Evolutionary conservation across 1,284 basidiomycete species (phyloP), one percentile per base, ranked within the genome.

Genomic region (Sporisorium scitamineum): DNA sequence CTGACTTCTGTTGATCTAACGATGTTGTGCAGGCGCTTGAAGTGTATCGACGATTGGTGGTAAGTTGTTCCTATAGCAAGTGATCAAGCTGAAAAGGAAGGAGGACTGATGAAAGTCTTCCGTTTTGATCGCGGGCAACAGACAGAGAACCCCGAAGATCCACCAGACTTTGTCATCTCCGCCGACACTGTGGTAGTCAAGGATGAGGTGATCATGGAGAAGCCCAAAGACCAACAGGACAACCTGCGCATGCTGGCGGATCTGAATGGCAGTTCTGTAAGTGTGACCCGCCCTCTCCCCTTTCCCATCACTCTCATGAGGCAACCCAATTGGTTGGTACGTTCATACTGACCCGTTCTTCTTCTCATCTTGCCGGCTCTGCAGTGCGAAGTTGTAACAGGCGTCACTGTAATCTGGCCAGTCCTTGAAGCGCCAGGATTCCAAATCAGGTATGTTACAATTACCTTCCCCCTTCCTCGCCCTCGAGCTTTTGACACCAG

Each of bases 131-230:
- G 39, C 39, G 39, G 18, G 1, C 39, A 29, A 55, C 31, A 74
- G 58, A 73, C 76, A 58, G 87, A 90, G 61, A 86, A 92, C 75
- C 92, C 93, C 9, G 91, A 94, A 22, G 90, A 96, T 82, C 89
- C 94, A 1, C 95, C 95, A 3, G 95, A 98, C 86, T 89, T 98
- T 26, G 94, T 98, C 50, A 97, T 99, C 74, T 92, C 90, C 70
- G 83, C 83, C 16, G 84, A 85, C 54, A 85, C 84, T 0, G 81
- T 85, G 26, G 75, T 85, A 7, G 63, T 84, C 37, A 71, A 77
- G 34, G 71, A 78, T 27, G 78, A 78, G 20, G 73, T 84, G 53
- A 89, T 97, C 20, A 88, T 98, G 8, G 96, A 99, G 86, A 99
- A 98, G 86, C 96, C 96, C 0, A 61, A 81, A 0, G 90, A 90